Percentiles rank a stretch among this genome's conserved stretches.
Conservation (phyloP, 352 stramenopile genomes). For the Vaucheria bursata region DNA sequence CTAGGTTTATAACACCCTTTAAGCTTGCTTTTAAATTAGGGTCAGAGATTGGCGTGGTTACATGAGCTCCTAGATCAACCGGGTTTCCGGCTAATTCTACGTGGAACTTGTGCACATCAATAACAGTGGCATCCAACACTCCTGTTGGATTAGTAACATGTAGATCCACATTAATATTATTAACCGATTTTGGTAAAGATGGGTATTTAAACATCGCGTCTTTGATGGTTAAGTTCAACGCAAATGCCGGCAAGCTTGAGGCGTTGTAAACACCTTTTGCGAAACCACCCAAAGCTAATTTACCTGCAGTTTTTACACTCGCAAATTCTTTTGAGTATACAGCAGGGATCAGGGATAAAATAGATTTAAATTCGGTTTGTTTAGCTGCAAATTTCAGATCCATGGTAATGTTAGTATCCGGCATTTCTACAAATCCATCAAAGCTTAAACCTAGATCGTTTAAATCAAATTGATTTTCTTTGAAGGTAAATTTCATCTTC, state of each 20-base stretch:
- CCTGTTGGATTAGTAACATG: neutral
- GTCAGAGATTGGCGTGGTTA: neutral
- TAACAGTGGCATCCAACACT: neutral
- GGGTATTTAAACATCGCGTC: neutral
- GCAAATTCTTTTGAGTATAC: constrained; percentile 1
- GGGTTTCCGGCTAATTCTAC: neutral
- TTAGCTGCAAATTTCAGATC: neutral
- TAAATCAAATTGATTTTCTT: constrained; percentile 4
- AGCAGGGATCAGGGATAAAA: neutral
- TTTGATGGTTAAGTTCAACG: neutral
- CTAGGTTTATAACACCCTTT: neutral
- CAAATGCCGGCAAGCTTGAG: neutral
- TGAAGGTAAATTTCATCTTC: neutral
- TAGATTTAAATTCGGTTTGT: neutral
- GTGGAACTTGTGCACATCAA: neutral
- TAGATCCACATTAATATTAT: neutral
- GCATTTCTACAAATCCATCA: neutral
- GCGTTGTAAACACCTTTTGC: neutral
- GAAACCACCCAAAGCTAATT: neutral
- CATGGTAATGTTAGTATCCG: neutral
- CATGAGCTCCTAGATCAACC: neutral
- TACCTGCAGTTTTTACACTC: neutral
- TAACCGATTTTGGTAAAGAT: neutral
- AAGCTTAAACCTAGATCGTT: neutral
- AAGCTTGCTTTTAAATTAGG: neutral